Base-by-base conservation (phyloP, 1,139 yeast genomes). In the Saccharomyces hybrid region DNA sequence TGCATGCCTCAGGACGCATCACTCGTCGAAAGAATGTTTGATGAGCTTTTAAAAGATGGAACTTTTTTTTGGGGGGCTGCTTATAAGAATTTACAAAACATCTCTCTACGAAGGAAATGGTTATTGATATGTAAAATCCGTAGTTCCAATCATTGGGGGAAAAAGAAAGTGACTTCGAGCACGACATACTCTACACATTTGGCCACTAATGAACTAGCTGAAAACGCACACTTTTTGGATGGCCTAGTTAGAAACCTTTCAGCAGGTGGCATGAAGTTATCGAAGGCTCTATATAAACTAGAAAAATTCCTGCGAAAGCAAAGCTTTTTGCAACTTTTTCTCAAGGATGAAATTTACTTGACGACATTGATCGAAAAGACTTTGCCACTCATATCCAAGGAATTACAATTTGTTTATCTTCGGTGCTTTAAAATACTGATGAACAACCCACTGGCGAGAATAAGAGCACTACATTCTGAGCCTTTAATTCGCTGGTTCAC, bases 401-500 rank as follows among this genome's bases (percentile, higher is more conserved):
- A 50, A 29, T 28, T 47, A 26, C 25, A 46, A 9, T 59, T 55
- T 51, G 56, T 59, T 14, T 58, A 52, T 46, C 55, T 59, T 14
- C 49, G 59, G 26, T 59, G 61, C 49, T 51, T 55, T 49, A 59
- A 57, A 46, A 51, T 59, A 13, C 46, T 57, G 41, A 48, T 55
- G 49, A 57, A 55, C 44, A 47, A 57, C 32, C 50, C 51, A 13
- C 26, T 31, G 23, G 56, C 53, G n/a, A 52, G 59, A 16, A 44
- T 47, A 13, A 47, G 48, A 7, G 47, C 56, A 3, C 50, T 55
- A 16, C 31, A 34, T 6, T 53, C 50, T 27, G 42, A 26, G 11
- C 50, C 47, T 3, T 41, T 55, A 25, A 44, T 58, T 6, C 14
- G 32, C 11, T 50, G 46, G 32, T 32, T 56, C 13, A 48, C 54